Conservation (phyloP, 768 basidiomycete species). For the Suillus alpinus region DNA sequence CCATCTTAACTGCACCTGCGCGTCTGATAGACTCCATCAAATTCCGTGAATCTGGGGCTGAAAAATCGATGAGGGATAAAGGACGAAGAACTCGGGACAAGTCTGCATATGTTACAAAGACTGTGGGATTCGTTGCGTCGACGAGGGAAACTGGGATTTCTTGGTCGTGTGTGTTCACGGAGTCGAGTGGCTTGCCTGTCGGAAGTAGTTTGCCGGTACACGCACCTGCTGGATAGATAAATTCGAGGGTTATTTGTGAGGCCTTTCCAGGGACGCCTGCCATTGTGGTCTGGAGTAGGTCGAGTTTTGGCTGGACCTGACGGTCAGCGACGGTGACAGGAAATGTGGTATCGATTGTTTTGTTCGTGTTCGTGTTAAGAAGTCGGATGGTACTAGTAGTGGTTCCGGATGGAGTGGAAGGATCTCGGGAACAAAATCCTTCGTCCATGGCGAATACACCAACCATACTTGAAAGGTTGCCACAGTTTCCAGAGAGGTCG, state of each 20-base stretch:
- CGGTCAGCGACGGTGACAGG: conserved; percentile 36
- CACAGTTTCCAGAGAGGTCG: conserved; percentile 75
- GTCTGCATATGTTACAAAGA: conserved; percentile 52
- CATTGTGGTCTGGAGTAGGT: conserved; percentile 50
- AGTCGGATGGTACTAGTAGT: conserved; percentile 46
- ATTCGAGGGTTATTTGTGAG: conserved; percentile 64
- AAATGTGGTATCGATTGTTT: conserved; percentile 68
- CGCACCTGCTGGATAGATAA: conserved; percentile 63
- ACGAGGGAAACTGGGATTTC: conserved; percentile 50
- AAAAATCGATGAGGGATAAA: conserved; percentile 5
- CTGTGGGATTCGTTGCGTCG: conserved; percentile 74
- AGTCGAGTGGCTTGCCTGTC: conserved; percentile 48
- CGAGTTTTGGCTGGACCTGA: conserved; percentile 34
- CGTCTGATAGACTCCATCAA: conserved; percentile 54
- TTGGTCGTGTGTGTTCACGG: conserved; percentile 33
- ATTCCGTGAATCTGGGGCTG: conserved; percentile 13
- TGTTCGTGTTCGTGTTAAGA: conserved; percentile 73
- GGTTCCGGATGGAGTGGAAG: conserved; percentile 2
- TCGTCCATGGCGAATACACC: conserved; percentile 73
- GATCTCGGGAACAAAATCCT: conserved; percentile 41
- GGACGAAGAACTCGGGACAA: conserved; percentile 35
- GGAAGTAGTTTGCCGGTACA: conserved; percentile 72
- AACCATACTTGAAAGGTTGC: conserved; percentile 70
- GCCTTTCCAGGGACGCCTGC: conserved; percentile 69
- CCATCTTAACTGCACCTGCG: conserved; percentile 57